Conservation (phyloP, 2,329 filamentous ascomycete genomes). For the Cercospora nicotianae region DNA sequence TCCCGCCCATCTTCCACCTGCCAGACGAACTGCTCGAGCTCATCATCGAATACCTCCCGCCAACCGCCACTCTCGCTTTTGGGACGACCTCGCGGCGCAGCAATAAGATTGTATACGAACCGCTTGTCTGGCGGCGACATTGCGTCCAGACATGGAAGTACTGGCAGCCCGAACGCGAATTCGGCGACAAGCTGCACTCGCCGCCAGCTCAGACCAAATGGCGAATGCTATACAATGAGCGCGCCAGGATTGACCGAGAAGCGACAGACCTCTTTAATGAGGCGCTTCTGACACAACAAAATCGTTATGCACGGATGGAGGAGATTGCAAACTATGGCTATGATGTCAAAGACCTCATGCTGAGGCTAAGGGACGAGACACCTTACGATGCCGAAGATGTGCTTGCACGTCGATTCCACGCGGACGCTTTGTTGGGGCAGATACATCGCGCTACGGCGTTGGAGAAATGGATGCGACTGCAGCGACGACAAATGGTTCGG, state of each 20-base stretch:
- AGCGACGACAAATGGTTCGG: slow-evolving; percentile 52
- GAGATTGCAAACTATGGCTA: slow-evolving; percentile 72
- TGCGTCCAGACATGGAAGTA: slow-evolving; percentile 69
- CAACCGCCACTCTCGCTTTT: slow-evolving; percentile 53
- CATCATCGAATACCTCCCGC: slow-evolving; percentile 66
- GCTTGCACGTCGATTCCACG: slow-evolving; percentile 76
- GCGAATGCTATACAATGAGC: slow-evolving; percentile 56
- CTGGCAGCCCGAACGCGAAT: slow-evolving; percentile 70
- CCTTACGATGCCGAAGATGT: slow-evolving; percentile 67
- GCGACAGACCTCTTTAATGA: slow-evolving; percentile 55
- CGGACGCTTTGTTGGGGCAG: slow-evolving; percentile 70
- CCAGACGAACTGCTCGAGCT: slow-evolving; percentile 84
- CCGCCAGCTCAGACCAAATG: slow-evolving; percentile 53
- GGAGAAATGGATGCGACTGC: slow-evolving; percentile 68
- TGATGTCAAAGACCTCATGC: slow-evolving; percentile 77
- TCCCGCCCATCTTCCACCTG: slow-evolving; percentile 43
- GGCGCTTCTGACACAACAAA: slow-evolving; percentile 69
- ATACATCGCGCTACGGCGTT: slow-evolving; percentile 80
- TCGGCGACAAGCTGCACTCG: slow-evolving; percentile 55
- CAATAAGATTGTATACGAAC: slow-evolving; percentile 65
- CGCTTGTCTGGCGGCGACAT: slow-evolving; percentile 76
- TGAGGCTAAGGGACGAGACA: slow-evolving; percentile 65
- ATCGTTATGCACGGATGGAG: slow-evolving; percentile 68
- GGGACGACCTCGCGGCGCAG: slow-evolving; percentile 65
- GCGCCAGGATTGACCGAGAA: slow-evolving; percentile 38